Evolutionary conservation across 2,329 filamentous ascomycete genomes (phyloP).

Genomic region (Trichophyton verrucosum): DNA sequence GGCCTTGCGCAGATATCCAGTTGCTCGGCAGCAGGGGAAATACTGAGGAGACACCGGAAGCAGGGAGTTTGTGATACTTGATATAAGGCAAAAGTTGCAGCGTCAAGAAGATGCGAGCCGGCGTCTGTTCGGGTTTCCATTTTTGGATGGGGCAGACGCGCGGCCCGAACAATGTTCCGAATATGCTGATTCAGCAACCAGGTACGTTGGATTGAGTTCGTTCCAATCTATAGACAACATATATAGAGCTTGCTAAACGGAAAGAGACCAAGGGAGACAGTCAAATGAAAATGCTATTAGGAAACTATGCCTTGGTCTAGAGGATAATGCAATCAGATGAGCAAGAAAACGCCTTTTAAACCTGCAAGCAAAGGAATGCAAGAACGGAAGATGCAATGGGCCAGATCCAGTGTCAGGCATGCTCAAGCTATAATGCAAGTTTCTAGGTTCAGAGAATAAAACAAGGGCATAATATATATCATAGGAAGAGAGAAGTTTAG

Average conservation of each 20-base stretch:
- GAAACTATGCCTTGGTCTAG: not conserved
- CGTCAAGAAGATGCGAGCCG: not conserved
- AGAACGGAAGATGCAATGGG: not conserved
- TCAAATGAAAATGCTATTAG: not conserved
- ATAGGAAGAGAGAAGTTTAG: not conserved
- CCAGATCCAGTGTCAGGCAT: not conserved
- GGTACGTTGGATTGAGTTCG: not conserved
- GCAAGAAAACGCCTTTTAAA: not conserved
- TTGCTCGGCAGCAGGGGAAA: not conserved
- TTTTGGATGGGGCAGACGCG: not conserved
- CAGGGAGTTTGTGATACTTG: constrained; percentile 1
- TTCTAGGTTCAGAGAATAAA: not conserved
- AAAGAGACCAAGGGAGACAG: not conserved
- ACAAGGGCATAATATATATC: not conserved
- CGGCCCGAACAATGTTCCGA: not conserved
- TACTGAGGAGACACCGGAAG: not conserved
- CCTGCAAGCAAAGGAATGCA: not conserved
- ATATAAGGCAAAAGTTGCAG: not conserved
- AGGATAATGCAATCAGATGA: not conserved
- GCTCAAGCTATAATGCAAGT: not conserved
- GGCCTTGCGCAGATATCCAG: not conserved
- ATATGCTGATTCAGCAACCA: not conserved
- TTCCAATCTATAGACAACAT: not conserved
- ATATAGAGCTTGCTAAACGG: not conserved
- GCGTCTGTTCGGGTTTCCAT: not conserved